phyloP scores from a whole-genome alignment of 1,139 yeast species.

The Casaregolazyma suthepensis region DNA sequence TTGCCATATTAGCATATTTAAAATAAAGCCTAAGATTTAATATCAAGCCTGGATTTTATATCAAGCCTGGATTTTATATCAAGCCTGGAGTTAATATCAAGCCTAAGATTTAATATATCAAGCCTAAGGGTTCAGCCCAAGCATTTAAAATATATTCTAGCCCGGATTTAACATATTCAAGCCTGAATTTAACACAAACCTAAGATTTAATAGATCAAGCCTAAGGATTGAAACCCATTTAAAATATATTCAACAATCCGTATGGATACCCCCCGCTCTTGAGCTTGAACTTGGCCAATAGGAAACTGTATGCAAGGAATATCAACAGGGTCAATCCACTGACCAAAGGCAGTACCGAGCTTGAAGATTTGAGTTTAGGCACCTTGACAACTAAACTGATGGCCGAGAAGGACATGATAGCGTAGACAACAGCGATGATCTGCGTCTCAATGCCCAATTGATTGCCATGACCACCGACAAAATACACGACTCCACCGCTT shows the following conservation, averaged over 20 bases:
- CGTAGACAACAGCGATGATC: conserved; percentile 38
- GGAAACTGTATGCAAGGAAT: conserved; percentile 44
- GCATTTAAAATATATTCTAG: no score
- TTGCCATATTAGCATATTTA: not conserved
- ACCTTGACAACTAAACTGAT: conserved; percentile 45
- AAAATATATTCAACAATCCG: conserved; percentile 34
- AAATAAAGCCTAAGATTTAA: not conserved
- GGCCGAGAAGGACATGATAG: conserved; percentile 35
- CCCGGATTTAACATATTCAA: no score
- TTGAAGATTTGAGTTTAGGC: conserved; percentile 41
- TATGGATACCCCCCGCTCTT: conserved; percentile 57
- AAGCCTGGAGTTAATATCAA: no score
- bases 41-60: not conserved
- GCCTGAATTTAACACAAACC: no score
- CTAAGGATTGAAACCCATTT: no score
- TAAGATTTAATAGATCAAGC: no score
- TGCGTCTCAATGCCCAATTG: conserved; percentile 64
- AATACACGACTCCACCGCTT: conserved; percentile 55
- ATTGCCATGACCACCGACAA: conserved; percentile 60
- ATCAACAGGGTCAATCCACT: conserved; percentile 37
- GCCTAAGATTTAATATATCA: no score
- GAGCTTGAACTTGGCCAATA: conserved; percentile 46
- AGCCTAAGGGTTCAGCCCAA: no score
- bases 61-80: no score
- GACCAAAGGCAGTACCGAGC: conserved; percentile 45